Evolutionary conservation across 768 basidiomycete species (phyloP), one percentile per base, ranked within the genome.

Genomic region (Lyophyllum semitale): DNA sequence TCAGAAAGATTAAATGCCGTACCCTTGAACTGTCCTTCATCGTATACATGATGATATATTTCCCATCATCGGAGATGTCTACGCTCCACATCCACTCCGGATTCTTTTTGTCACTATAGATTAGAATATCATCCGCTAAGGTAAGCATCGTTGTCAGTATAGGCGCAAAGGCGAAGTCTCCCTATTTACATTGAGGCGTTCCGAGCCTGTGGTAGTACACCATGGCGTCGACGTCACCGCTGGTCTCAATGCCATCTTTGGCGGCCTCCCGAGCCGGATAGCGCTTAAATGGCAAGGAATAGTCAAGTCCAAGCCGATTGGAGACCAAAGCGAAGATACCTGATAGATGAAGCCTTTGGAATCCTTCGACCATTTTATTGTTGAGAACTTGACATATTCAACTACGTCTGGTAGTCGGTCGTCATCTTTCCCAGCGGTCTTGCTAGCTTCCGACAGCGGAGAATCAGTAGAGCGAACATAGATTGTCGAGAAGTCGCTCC

Each of bases 281-380:
- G 15, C 89, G 81, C 77, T 80, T 55, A 40, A 26, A 45, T 43
- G 52, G 23, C 22, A 30, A 38, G 55, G 46, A 32, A 35, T 30
- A 17, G 25, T 45, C 38, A 9, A 43, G 8, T 5, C 64, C 69
- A 20, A 7, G 41, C 26, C 4, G 20, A 45, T 45, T 17, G 47
- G 15, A 29, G 77, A 77, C 26, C 29, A 13, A 44, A 43, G 18
- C 8, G 11, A 38, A 27, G n/a, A 55, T 59, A 77, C 77, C 76
- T 92, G 91, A 67, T 94, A 94, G 71, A 93, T 91, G 70, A 93
- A 91, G 1, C 92, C 91, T 57, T 84, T 85, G 51, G 84, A 86
- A 69, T 93, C 89, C 52, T 84, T 82, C 4, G 85, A 85, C 92
- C 91, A 93, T 25, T 76, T 74, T 40, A 92, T 77, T 11, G 74